Evolutionary conservation across 2,329 filamentous ascomycete genomes (phyloP).

Genomic region (Elsinoe arachidis): DNA sequence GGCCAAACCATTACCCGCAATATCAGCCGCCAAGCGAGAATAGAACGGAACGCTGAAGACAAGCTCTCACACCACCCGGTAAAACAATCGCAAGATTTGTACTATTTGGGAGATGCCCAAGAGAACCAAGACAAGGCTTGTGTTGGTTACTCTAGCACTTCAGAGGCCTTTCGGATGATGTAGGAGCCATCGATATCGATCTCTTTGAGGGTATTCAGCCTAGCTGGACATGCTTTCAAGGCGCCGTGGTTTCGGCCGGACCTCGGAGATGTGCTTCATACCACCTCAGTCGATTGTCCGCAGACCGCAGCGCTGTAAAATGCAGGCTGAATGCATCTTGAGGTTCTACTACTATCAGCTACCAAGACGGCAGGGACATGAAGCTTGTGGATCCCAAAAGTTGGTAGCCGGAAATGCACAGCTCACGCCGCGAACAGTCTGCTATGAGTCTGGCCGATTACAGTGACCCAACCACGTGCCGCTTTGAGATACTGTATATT

Average conservation of each 20-base stretch:
- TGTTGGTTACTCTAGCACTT: not conserved
- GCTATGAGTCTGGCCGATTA: not conserved
- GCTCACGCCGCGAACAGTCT: no score
- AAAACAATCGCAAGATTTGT: not conserved
- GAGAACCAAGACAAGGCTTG: not conserved
- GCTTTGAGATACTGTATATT: not conserved
- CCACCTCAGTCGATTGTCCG: no score
- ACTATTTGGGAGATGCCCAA: not conserved
- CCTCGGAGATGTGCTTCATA: no score
- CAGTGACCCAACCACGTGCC: not conserved
- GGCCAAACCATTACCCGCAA: not conserved
- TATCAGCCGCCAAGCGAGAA: not conserved
- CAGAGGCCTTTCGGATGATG: not conserved
- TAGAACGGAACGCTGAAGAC: not conserved
- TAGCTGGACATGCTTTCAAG: no score
- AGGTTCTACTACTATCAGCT: no score
- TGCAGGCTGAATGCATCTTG: no score
- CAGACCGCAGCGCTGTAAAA: no score
- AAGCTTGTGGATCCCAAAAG: no score
- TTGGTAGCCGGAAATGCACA: no score
- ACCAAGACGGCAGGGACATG: no score
- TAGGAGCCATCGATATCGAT: not conserved
- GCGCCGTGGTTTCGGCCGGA: no score
- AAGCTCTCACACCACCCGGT: not conserved
- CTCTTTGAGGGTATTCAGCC: not conserved